phyloP scores from a whole-genome alignment of 768 basidiomycete genomes.

The Suillus spraguei region DNA sequence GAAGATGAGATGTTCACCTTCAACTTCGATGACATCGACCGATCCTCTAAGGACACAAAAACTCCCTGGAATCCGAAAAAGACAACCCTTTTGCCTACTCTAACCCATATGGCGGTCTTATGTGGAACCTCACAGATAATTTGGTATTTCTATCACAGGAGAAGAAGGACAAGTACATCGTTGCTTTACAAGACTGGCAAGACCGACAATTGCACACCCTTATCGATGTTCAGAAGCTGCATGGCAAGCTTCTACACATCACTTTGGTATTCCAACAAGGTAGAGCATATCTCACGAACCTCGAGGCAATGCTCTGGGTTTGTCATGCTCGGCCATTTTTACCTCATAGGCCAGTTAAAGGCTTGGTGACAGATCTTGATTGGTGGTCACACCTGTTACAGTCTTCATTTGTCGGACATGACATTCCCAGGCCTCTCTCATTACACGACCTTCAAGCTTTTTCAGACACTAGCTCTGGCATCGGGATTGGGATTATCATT shows the following conservation, averaged over 20 bases:
- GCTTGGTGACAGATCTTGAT: constrained; percentile 24
- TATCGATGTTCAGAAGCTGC: constrained; percentile 36
- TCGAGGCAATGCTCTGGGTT: constrained; percentile 38
- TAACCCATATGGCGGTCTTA: constrained; percentile 33
- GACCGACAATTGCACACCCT: constrained; percentile 26
- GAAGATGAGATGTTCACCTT: constrained; percentile 26
- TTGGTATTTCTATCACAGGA: background rate
- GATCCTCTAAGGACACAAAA: constrained; percentile 28
- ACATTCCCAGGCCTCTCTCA: constrained; percentile 1
- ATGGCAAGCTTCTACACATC: constrained; percentile 44
- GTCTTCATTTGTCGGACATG: background rate
- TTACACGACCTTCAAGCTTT: constrained; percentile 9
- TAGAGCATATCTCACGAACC: constrained; percentile 40
- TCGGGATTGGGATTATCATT: constrained; percentile 12
- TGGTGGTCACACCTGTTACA: constrained; percentile 34
- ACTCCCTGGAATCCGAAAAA: constrained; percentile 22
- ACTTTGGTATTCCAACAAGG: constrained; percentile 32
- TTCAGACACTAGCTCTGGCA: constrained; percentile 16
- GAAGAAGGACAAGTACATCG: constrained; percentile 25
- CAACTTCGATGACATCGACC: constrained; percentile 38
- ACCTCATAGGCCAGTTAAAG: constrained; percentile 21
- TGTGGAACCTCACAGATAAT: constrained; percentile 34
- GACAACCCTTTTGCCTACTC: constrained; percentile 24
- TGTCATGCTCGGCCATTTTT: constrained; percentile 33
- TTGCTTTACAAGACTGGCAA: constrained; percentile 31